These are phyloP conservation scores for Linum lewisii DNA, from an alignment of 345 rosid genomes.

Conservation along the genomic window DNA sequence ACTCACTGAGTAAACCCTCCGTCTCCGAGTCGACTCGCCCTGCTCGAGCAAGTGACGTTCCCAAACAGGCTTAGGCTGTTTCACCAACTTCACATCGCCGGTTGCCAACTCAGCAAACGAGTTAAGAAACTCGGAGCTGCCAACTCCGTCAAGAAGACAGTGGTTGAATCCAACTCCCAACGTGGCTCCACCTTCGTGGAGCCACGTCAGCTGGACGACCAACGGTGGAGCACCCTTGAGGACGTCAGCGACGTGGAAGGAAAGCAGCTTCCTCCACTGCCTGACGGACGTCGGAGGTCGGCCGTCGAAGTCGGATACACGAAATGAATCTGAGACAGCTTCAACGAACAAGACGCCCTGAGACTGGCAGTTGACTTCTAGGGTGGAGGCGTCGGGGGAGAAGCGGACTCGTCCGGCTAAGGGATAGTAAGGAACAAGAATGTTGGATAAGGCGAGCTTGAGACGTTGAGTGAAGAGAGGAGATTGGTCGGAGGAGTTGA, in stretches of 20 bases:
- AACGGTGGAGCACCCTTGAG: constrained; percentile 66
- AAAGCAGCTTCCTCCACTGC: constrained; percentile 63
- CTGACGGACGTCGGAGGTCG: constrained; percentile 41
- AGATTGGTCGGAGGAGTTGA: constrained; percentile 27
- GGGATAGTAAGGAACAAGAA: constrained; percentile 66
- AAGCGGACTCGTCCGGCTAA: constrained; percentile 70
- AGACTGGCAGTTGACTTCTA: constrained; percentile 57
- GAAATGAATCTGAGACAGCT: constrained; percentile 33
- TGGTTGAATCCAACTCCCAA: constrained; percentile 67
- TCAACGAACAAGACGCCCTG: constrained; percentile 67
- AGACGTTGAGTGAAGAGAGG: constrained; percentile 28
- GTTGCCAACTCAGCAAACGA: constrained; percentile 46
- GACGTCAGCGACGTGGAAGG: constrained; percentile 52
- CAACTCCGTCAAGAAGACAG: constrained; percentile 66
- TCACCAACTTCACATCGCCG: constrained; percentile 14
- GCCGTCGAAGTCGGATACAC: constrained; percentile 39
- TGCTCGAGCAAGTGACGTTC: constrained; percentile 64
- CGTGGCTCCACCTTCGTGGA: constrained; percentile 55
- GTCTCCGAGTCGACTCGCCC: not conserved
- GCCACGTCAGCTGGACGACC: constrained; percentile 86
- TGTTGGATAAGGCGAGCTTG: constrained; percentile 48
- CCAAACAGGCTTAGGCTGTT: constrained; percentile 42
- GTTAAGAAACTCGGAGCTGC: constrained; percentile 60
- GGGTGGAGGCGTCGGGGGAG: constrained; percentile 28
- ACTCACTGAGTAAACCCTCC: constrained; percentile 23